phyloP scores from a whole-genome alignment of 2,329 filamentous ascomycete species.

The Alternaria infectoria region DNA sequence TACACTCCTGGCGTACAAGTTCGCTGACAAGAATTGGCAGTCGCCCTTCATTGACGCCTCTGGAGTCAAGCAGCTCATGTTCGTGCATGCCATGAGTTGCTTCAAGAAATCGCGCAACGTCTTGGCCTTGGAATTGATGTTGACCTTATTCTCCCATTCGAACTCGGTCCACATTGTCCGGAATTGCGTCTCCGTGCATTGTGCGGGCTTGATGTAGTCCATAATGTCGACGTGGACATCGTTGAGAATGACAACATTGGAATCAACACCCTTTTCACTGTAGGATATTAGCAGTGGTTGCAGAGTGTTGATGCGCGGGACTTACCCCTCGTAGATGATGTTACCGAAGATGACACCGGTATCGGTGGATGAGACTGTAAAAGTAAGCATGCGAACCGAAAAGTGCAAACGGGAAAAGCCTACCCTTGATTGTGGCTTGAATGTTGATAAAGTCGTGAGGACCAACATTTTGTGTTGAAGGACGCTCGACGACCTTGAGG shows the following conservation, averaged over 20 bases:
- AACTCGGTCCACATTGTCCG: slow-evolving; percentile 99
- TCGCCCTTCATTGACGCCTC: slow-evolving; percentile 96
- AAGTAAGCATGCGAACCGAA: slow-evolving; percentile 11
- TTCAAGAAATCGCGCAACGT: slow-evolving; percentile 89
- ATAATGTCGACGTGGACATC: slow-evolving; percentile 99
- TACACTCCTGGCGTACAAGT: slow-evolving; percentile 93
- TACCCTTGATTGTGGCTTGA: slow-evolving; percentile 98
- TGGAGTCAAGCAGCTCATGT: slow-evolving; percentile 97
- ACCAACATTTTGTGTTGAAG: slow-evolving; percentile 92
- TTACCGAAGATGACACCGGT: slow-evolving; percentile 99
- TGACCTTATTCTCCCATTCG: slow-evolving; percentile 99
- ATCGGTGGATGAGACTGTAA: slow-evolving; percentile 85
- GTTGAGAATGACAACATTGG: slow-evolving; percentile 96
- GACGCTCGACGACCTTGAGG: slow-evolving; percentile 95
- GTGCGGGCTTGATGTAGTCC: slow-evolving; percentile 98
- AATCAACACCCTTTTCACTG: slow-evolving; percentile 67
- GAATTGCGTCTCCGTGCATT: slow-evolving; percentile 98
- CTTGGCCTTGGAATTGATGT: slow-evolving; percentile 98
- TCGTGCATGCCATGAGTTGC: slow-evolving; percentile 95
- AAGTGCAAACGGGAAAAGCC: slow-evolving; percentile 44
- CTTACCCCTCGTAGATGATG: slow-evolving; percentile 86
- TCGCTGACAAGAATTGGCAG: slow-evolving; percentile 96
- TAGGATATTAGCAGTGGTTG: slow-evolving; percentile 65
- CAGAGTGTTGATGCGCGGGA: background rate
- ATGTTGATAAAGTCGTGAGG: slow-evolving; percentile 98